phyloP scores from a whole-genome alignment of 139 green algal species.

The Mesotaenium endlicherianum region DNA sequence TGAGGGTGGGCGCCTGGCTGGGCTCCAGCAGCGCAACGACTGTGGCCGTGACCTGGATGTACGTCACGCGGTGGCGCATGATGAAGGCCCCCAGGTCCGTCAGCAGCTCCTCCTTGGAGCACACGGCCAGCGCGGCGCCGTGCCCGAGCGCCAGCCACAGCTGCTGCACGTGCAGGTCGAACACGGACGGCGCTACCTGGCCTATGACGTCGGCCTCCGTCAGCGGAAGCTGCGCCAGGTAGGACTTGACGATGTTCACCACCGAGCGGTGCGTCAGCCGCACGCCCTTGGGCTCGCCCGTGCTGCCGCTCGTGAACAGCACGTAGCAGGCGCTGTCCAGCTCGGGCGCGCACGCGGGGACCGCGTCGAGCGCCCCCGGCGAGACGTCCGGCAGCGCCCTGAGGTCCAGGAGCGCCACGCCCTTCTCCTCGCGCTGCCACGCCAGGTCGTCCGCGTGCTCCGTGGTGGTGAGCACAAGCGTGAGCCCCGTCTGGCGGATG shows the following conservation, averaged over 20 bases:
- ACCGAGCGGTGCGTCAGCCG: not conserved
- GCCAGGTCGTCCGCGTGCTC: too few species aligned
- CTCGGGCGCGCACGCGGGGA: not conserved
- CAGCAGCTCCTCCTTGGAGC: slow-evolving; percentile 24
- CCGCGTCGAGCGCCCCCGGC: not conserved
- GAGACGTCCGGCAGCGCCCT: not conserved
- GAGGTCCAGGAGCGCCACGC: not conserved
- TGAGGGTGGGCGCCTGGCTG: not conserved
- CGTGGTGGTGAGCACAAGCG: not conserved
- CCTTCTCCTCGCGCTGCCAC: too few species aligned
- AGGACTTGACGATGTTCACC: not conserved
- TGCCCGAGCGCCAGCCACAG: not conserved
- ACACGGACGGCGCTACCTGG: not conserved
- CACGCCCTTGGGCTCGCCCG: slow-evolving; percentile 15
- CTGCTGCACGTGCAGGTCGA: slow-evolving; percentile 7
- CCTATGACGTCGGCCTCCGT: not conserved
- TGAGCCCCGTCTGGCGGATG: not conserved
- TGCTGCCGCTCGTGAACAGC: slow-evolving; percentile 15
- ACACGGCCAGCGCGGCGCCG: slow-evolving; percentile 9
- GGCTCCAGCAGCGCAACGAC: slow-evolving; percentile 14
- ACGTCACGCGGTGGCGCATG: not conserved
- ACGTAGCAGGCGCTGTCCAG: not conserved
- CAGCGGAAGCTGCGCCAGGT: not conserved
- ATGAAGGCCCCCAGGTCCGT: not conserved
- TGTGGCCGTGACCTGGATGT: slow-evolving; percentile 2